Evolutionary conservation across 2,329 filamentous ascomycete genomes (phyloP), one percentile per base, ranked within the genome.

Genomic region (Lithohypha guttulata): DNA sequence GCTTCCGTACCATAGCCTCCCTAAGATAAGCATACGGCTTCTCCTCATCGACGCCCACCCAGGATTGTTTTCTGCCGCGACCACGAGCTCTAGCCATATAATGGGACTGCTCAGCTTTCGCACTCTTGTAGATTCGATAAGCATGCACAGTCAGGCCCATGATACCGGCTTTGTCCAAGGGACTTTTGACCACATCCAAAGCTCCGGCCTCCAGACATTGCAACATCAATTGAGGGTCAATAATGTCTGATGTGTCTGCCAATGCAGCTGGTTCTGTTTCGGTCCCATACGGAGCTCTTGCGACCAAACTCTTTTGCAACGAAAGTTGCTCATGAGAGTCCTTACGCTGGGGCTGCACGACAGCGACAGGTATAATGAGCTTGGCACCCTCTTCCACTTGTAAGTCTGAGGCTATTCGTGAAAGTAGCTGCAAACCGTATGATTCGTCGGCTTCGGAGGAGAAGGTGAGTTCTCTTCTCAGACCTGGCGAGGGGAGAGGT

Each of bases 1-100:
- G 70, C 41, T 79, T 79, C 1, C 85, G 91, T 4, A 95, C 87
- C 85, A 95, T 94, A 34, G 83, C 84, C 63, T 95, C 87, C 44
- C 87, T 73, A 39, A 95, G 64, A 61, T 94, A 94, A 11, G 84
- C 79, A 62, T 86, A 94, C 1, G 86, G 85, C 56, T 87, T 81
- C 51, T 84, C 75, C 50, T 89, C 83, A 53, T 84, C 76, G 8
- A 93, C 73, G 18, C 87, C 86, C 28, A 94, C 85, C 87, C 87
- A 94, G 0, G 87, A 94, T 38, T 85, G 75, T 59, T 93, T 93
- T 40, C 86, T 74, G 11, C 35, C 77, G 54, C 80, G 81, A 43
- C 35, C 77, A 54, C 80, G 81, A 43, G 81, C 68, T 39, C 44
- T 43, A 22, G 31, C 23, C 32, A 42, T 28, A 18, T 25, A 35